These are phyloP conservation scores for Kurtzmaniella quercitrusa DNA, from an alignment of 1,139 yeast species.

Conservation along the genomic window DNA sequence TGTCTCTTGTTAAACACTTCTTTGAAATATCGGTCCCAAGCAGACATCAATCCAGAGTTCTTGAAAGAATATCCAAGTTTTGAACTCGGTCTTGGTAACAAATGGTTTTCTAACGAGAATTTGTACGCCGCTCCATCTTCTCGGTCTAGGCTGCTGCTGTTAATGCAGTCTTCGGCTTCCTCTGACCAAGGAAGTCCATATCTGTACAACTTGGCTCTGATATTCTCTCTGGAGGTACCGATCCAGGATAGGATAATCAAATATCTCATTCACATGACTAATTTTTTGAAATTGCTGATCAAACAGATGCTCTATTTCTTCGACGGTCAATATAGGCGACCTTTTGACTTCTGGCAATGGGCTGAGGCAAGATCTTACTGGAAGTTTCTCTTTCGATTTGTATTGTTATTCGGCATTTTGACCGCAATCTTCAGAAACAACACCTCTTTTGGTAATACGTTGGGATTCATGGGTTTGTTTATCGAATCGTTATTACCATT, in stretches of 20 bases:
- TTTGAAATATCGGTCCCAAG: slow-evolving; percentile 51
- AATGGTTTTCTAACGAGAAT: slow-evolving; percentile 6
- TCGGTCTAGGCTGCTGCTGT: slow-evolving; percentile 1
- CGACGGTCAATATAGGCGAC: slow-evolving; percentile 66
- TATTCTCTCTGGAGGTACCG: slow-evolving; percentile 1
- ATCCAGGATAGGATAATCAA: slow-evolving; percentile 4
- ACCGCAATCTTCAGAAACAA: slow-evolving; percentile 43
- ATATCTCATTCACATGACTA: neutral
- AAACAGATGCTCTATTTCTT: slow-evolving; percentile 49
- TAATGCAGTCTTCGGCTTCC: neutral
- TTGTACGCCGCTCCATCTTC: slow-evolving; percentile 3
- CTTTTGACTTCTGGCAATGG: slow-evolving; percentile 86
- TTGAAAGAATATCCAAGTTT: slow-evolving; percentile 21
- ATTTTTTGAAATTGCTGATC: slow-evolving; percentile 10
- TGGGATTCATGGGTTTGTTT: slow-evolving; percentile 71
- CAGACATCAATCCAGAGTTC: slow-evolving; percentile 34
- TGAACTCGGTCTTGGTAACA: slow-evolving; percentile 2
- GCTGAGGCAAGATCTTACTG: slow-evolving; percentile 56
- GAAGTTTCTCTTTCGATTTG: slow-evolving; percentile 56
- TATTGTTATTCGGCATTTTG: slow-evolving; percentile 31
- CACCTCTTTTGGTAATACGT: slow-evolving; percentile 45
- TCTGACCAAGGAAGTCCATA: slow-evolving; percentile 2
- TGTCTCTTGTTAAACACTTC: slow-evolving; percentile 57
- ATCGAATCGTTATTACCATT: slow-evolving; percentile 81
- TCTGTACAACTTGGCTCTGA: neutral